These are phyloP conservation scores for Vachellia collinsii DNA, from an alignment of 306 rosid genomes.

Conservation along the genomic window DNA sequence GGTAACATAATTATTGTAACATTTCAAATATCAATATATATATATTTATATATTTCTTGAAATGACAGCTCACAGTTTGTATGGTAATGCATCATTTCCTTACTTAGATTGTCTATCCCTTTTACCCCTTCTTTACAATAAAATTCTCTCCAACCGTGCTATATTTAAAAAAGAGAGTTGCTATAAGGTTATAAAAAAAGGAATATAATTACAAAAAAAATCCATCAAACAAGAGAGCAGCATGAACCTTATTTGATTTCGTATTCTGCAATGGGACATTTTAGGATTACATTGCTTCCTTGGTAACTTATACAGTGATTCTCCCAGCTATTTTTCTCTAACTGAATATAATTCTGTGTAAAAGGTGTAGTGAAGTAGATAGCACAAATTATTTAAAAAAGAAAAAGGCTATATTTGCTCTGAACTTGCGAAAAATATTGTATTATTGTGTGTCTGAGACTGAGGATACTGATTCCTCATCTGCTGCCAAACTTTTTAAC, in stretches of 20 bases:
- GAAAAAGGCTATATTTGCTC: not conserved
- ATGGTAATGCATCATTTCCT: conserved; percentile 35
- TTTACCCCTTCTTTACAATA: not conserved
- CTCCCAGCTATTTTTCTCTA: not conserved
- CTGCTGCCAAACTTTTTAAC: not conserved
- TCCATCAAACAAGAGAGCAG: too few relatives aligned
- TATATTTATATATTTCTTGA: not conserved
- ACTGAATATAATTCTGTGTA: not conserved
- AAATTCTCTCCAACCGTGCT: not conserved
- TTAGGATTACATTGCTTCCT: too few relatives aligned
- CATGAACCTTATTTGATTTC: too few relatives aligned
- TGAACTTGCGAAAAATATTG: not conserved
- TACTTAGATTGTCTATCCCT: conserved; percentile 35
- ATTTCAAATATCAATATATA: conserved; percentile 33
- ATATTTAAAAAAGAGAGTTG: not conserved
- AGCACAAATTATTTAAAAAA: not conserved
- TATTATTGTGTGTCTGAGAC: not conserved
- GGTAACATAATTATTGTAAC: conserved; percentile 45
- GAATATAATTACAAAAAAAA: too few relatives aligned
- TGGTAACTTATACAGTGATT: too few relatives aligned
- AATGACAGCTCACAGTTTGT: conserved; percentile 20
- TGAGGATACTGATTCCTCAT: not conserved
- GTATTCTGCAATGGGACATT: too few relatives aligned
- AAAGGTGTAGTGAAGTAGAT: not conserved
- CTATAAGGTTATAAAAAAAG: too few relatives aligned